Evolutionary conservation across 805 yeast species (phyloP), one percentile per base, ranked within the genome.

Genomic region (Blastobotrys mokoenaii): DNA sequence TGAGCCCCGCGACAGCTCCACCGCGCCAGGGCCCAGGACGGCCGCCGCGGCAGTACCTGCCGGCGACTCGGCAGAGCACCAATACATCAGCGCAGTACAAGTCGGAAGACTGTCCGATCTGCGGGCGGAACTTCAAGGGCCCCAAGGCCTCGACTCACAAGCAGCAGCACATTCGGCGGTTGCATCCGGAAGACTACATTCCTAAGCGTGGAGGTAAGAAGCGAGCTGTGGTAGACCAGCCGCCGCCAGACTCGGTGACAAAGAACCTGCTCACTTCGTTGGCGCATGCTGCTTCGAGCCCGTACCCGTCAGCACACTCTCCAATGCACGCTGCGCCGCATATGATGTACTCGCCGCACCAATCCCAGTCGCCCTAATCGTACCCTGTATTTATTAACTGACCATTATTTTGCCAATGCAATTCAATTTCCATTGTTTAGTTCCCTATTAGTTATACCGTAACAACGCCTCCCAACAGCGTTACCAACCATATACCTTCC

Each of bases 121-220:
- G 76, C 54, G 67, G 67, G 12, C 62, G 75, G 33, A 56, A 57
- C 32, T 71, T 71, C 61, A 66, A 64, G 51, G 76, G 76, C 18
- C 74, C 74, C 27, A 68, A 67, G 55, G 66, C 74, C 2, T 57
- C 71, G 1, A 71, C 74, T 2, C 74, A 70, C 55, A 68, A 66
- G 51, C 75, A 71, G 54, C 76, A 71, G 59, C 76, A 71, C 46
- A 70, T 70, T 43, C 64, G 72, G 17, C 57, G 74, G 35, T 56
- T 70, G 32, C 76, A 71, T 42, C 76, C 75, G 1, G 66, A 64
- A 35, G 65, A 65, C 39, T 71, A 71, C 50, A 65, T 64, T 33
- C 73, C 73, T 33, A 70, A 70, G 52, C 65, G 72, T 2, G 73
- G 75, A 3, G 74, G 74, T 16, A 68, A 66, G 52, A 65, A 64